These are phyloP conservation scores for Verbena officinalis DNA, from an alignment of 257 asterid species.

Conservation along the genomic window DNA sequence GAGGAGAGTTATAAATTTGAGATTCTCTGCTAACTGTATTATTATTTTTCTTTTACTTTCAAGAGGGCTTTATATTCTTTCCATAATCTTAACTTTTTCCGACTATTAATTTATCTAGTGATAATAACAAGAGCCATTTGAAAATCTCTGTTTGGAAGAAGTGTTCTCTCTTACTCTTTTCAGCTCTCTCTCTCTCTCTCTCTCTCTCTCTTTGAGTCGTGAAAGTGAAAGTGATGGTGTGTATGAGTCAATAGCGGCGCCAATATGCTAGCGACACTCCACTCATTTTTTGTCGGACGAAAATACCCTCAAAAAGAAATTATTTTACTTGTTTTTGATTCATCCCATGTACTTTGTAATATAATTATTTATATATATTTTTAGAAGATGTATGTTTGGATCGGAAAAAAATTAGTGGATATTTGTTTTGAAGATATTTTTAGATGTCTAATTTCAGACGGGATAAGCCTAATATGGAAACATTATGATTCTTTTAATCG, in stretches of 20 bases:
- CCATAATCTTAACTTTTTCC: constrained; percentile 31
- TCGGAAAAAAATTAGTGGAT: neutral
- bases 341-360: neutral
- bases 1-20: constrained; percentile 23
- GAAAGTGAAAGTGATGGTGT: constrained; percentile 19
- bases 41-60: constrained; percentile 7
- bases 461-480: neutral
- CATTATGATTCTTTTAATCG: too few species aligned
- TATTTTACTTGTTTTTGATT: neutral
- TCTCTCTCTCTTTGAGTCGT: neutral
- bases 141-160: constrained; percentile 29
- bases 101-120: neutral
- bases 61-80: constrained; percentile 33
- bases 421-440: neutral
- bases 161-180: constrained; percentile 6
- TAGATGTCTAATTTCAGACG: neutral
- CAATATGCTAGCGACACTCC: constrained; percentile 29
- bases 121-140: constrained; percentile 18
- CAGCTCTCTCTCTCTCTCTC: neutral
- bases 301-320: neutral
- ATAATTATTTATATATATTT: neutral
- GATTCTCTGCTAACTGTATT: constrained; percentile 41
- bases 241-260: constrained; percentile 26
- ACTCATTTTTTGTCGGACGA: neutral
- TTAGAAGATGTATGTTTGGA: neutral